A percentile compares a stretch with the other conserved stretches of the same genome.
These are phyloP conservation scores for Vanilla planifolia DNA, from an alignment of 106 monocot species.

Conservation along the genomic window DNA sequence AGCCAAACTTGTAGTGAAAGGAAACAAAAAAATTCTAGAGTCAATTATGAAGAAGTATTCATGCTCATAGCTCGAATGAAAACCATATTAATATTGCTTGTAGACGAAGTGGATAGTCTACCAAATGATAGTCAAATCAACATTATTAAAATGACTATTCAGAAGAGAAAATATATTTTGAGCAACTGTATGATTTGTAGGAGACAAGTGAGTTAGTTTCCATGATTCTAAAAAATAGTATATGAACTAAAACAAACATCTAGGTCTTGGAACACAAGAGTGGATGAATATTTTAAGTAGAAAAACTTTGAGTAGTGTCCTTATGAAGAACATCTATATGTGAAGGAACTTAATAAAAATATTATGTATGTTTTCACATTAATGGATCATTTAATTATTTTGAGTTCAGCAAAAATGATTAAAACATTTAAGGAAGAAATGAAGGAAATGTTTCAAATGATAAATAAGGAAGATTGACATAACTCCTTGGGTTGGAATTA, in stretches of 20 bases:
- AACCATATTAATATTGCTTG: background rate
- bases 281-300: background rate
- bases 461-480: too few species aligned
- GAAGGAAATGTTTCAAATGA: too few species aligned
- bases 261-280: background rate
- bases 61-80: background rate
- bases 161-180: background rate
- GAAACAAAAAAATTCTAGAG: background rate
- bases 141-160: background rate
- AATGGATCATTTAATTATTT: too few species aligned
- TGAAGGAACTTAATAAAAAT: background rate
- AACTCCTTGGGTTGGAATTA: too few species aligned
- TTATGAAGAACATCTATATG: background rate
- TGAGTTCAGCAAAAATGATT: too few species aligned
- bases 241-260: slow-evolving; percentile 1
- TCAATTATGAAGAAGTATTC: background rate
- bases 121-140: slow-evolving; percentile 2
- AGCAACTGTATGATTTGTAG: background rate
- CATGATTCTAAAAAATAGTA: background rate
- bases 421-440: too few species aligned
- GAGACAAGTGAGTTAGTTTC: background rate
- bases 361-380: too few species aligned
- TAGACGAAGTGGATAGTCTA: slow-evolving; percentile 3
- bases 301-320: background rate
- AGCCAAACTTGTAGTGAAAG: background rate